phyloP scores from a whole-genome alignment of 345 rosid genomes.

The Salix udensis region DNA sequence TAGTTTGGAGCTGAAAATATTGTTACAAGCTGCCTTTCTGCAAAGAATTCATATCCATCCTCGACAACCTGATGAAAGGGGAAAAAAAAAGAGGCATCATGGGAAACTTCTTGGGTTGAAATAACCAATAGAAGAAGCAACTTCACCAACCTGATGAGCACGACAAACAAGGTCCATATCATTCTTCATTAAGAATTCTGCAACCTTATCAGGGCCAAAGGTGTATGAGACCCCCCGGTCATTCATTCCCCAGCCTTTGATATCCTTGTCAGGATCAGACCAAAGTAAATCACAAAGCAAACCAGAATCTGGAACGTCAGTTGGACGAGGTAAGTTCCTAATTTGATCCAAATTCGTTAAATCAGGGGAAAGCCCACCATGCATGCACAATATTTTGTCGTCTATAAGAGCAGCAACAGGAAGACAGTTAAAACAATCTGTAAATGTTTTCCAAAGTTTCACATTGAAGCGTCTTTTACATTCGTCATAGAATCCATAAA shows the following conservation, averaged over 20 bases:
- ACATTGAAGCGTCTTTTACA: conserved; percentile 84
- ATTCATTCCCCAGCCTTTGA: conserved; percentile 85
- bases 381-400: conserved; percentile 92
- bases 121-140: background rate
- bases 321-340: conserved; percentile 65
- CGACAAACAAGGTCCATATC: conserved; percentile 96
- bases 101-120: background rate
- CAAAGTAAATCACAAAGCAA: conserved; percentile 89
- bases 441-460: conserved; percentile 71
- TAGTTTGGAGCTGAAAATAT: conserved; percentile 93
- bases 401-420: conserved; percentile 86
- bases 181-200: conserved; percentile 60
- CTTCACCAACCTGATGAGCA: conserved; percentile 71
- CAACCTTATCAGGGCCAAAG: conserved; percentile 74
- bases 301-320: conserved; percentile 84
- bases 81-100: background rate
- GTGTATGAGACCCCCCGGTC: conserved; percentile 91
- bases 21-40: conserved; percentile 79
- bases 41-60: conserved; percentile 92
- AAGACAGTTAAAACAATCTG: conserved; percentile 89
- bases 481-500: conserved; percentile 91
- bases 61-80: conserved; percentile 62
- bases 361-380: conserved; percentile 93
- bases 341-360: conserved; percentile 66
- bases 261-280: conserved; percentile 86